Conservation (phyloP, 164 flowering plant genomes). For the Aristolochia fimbriata region DNA sequence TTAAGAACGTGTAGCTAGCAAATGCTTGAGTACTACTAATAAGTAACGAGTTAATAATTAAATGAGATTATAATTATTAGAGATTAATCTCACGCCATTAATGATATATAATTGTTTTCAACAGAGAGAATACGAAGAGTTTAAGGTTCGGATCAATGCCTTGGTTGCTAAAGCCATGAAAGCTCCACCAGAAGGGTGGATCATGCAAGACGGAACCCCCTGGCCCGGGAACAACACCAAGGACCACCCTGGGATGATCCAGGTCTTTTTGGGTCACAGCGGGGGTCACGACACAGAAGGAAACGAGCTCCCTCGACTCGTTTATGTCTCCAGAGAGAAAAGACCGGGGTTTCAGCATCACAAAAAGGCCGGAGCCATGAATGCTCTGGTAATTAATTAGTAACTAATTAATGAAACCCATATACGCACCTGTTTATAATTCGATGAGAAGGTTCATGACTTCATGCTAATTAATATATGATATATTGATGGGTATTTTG, state of each 20-base stretch:
- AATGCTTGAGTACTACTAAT: too few species aligned
- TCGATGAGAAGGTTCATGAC: too few species aligned
- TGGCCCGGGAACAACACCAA: conserved; percentile 97
- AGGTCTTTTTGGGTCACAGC: conserved; percentile 91
- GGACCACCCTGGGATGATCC: conserved; percentile 99
- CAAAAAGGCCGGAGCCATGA: conserved; percentile 99
- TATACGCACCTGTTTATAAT: too few species aligned
- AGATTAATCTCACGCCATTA: too few species aligned
- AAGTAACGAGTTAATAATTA: too few species aligned
- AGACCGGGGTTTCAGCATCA: conserved; percentile 95
- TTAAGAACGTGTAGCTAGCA: too few species aligned
- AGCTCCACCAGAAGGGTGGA: conserved; percentile 91
- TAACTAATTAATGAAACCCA: too few species aligned
- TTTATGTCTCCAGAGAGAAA: conserved; percentile 97
- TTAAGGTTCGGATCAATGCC: conserved; percentile 86
- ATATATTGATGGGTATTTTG: too few species aligned
- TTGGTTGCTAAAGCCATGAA: conserved; percentile 77
- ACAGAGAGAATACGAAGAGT: conserved; percentile 97
- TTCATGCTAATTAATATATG: too few species aligned
- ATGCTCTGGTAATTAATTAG: conserved; percentile 58
- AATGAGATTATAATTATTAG: too few species aligned
- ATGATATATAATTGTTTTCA: neutral
- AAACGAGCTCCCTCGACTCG: conserved; percentile 88
- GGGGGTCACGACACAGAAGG: conserved; percentile 94
- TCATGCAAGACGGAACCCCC: conserved; percentile 97